Percentiles rank a stretch among this genome's conserved stretches.
These are phyloP conservation scores for Lachancea dasiensis DNA, from an alignment of 805 yeast species.

Conservation along the genomic window DNA sequence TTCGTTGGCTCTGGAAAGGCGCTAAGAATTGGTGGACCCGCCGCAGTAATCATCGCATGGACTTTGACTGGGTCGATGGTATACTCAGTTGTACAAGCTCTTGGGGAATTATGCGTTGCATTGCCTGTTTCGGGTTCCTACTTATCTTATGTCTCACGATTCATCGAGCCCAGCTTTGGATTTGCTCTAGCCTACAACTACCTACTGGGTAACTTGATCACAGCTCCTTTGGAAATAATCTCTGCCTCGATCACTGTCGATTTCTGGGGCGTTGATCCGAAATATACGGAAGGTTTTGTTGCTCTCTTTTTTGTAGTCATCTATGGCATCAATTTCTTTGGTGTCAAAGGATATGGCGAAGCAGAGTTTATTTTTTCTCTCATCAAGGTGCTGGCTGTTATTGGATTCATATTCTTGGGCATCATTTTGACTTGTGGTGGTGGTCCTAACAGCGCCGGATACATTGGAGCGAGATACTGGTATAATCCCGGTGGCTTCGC, in stretches of 20 bases:
- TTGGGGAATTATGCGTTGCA: conserved; percentile 55
- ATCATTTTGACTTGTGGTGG: conserved; percentile 44
- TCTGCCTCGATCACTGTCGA: conserved; percentile 50
- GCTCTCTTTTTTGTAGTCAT: conserved; percentile 46
- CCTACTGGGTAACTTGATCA: conserved; percentile 44
- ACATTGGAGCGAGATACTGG: conserved; percentile 43
- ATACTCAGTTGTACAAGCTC: conserved; percentile 51
- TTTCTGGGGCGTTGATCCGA: conserved; percentile 42
- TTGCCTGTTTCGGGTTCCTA: conserved; percentile 64
- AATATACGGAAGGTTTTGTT: conserved; percentile 45
- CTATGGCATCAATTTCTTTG: conserved; percentile 44
- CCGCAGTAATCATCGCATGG: conserved; percentile 50
- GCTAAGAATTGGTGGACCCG: conserved; percentile 61
- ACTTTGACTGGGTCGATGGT: conserved; percentile 48
- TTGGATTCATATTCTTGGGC: conserved; percentile 51
- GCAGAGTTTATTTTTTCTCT: conserved; percentile 47
- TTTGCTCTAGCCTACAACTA: conserved; percentile 57
- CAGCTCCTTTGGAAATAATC: conserved; percentile 45
- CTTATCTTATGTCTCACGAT: conserved; percentile 49
- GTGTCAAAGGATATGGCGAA: conserved; percentile 51
- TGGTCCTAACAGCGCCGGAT: conserved; percentile 39
- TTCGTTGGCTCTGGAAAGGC: conserved; percentile 67
- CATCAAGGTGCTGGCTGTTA: conserved; percentile 43
- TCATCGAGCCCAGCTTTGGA: conserved; percentile 55
- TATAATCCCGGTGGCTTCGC: conserved; percentile 59